Base-by-base conservation (phyloP, 495 filamentous ascomycete genomes). In the Xylaria flabelliformis region DNA sequence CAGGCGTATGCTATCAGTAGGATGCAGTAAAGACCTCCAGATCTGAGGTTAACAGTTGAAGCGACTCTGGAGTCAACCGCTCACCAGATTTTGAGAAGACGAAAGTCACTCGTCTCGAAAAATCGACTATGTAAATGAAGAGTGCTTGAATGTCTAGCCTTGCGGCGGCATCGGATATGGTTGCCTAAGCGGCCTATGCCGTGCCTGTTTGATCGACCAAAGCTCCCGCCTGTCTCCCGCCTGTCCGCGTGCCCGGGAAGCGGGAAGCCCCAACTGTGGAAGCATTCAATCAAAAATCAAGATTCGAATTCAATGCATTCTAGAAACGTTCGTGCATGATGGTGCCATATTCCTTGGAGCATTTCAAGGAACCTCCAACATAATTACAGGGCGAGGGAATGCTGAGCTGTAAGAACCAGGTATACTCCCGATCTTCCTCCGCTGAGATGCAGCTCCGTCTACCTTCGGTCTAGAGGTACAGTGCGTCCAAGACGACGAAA, bases 201-300 rank as follows among this genome's bases (percentile, higher is more conserved):
- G 67, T 62, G 56, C 67, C 67, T 50, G 67, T 69, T 69, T 69
- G 67, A 69, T 69, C 67, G 56, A 69, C 67, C 48, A 26, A 2
- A 62, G 67, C 53, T 69, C 51, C 66, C 66, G 66, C 21, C 66
- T 58, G 66, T 56, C 65, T 39, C 36, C 36, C 65, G 65, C 21
- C 65, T 56, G 65, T 53, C 58, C 17, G 53, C 42, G 13, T 29
- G 61, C 36, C 61, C 61, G 61, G 48, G 50, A 56, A 48, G 50
- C 48, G 65, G 65, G 65, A 44, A 39, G 26, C 64, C 46, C 63
- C 63, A 29, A 29, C 3, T 9, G 46, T 44, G 19, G 63, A 50
- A 36, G 50, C 65, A 67, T 50, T 29, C 48, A 67, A n/a, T 56
- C 19, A 17, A 56, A 41, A 67, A 41, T 36, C 65, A 56, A 56